Percentiles rank a stretch among this genome's conserved stretches.
Conservation (phyloP, 495 filamentous ascomycete genomes). For the Xylaria nigripes region DNA sequence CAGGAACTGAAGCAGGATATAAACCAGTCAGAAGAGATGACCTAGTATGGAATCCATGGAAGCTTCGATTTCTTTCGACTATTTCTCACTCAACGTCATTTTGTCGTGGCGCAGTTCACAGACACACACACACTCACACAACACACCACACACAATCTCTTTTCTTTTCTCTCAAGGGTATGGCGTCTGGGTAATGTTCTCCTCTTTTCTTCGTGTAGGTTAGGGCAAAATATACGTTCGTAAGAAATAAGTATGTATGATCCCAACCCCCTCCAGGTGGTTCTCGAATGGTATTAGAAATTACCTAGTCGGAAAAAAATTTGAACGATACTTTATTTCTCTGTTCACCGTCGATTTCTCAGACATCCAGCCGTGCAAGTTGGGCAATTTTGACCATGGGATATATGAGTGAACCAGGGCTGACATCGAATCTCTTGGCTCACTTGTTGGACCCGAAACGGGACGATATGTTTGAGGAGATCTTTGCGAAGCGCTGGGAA, state of each 20-base stretch:
- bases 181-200: conserved; percentile 19
- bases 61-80: conserved; percentile 8
- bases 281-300: too few relatives aligned
- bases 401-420: too few relatives aligned
- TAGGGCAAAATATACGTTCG: conserved; percentile 6
- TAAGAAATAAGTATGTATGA: conserved; percentile 1
- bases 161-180: conserved; percentile 14
- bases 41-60: not conserved
- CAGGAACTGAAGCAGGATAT: not conserved
- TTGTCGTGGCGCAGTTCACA: not conserved
- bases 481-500: conserved; percentile 55
- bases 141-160: not conserved
- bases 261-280: too few relatives aligned
- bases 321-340: too few relatives aligned
- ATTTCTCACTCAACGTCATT: conserved; percentile 6
- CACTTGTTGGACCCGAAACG: conserved; percentile 59
- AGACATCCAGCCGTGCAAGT: too few relatives aligned
- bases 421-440: conserved; percentile 1
- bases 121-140: not conserved
- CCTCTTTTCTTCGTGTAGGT: conserved; percentile 4
- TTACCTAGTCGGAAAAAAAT: too few relatives aligned
- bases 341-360: too few relatives aligned
- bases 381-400: too few relatives aligned
- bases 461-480: conserved; percentile 58
- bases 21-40: not conserved